Conservation (phyloP, 2,329 filamentous ascomycete species). For the Thelonectria rubi region DNA sequence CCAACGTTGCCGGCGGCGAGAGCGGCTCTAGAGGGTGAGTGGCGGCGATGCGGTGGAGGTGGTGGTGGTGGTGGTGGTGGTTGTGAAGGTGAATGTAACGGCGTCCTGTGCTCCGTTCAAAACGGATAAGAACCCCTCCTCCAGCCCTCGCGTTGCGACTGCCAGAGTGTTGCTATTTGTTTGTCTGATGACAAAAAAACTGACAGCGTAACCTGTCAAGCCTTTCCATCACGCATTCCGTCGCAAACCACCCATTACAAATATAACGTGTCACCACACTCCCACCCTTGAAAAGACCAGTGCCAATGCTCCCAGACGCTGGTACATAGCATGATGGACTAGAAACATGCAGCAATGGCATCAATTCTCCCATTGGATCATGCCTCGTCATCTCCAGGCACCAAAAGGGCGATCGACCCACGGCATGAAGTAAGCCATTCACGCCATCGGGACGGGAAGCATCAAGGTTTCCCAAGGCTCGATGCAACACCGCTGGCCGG, state of each 20-base stretch:
- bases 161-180: conserved; percentile 5
- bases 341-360: conserved; percentile 4
- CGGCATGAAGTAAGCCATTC: conserved; percentile 27
- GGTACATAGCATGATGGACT: conserved; percentile 7
- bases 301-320: background rate
- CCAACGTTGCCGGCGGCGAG: conserved; percentile 20
- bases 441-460: conserved; percentile 8
- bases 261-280: background rate
- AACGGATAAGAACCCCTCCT: conserved; percentile 26
- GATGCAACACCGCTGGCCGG: conserved; percentile 2
- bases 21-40: background rate
- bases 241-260: background rate
- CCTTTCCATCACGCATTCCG: background rate
- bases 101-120: conserved; percentile 14
- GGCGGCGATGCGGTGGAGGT: background rate
- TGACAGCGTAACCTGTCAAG: background rate
- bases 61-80: conserved; percentile 14
- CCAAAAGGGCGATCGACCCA: conserved; percentile 28
- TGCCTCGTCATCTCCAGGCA: conserved; percentile 23
- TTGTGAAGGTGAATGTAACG: conserved; percentile 5
- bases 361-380: conserved; percentile 34
- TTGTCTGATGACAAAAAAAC: background rate
- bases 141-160: background rate
- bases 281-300: conserved; percentile 1
- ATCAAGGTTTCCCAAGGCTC: conserved; percentile 7